Base-by-base conservation (phyloP, 1,284 basidiomycete genomes). In the Phylloboletellus chloephorus region DNA sequence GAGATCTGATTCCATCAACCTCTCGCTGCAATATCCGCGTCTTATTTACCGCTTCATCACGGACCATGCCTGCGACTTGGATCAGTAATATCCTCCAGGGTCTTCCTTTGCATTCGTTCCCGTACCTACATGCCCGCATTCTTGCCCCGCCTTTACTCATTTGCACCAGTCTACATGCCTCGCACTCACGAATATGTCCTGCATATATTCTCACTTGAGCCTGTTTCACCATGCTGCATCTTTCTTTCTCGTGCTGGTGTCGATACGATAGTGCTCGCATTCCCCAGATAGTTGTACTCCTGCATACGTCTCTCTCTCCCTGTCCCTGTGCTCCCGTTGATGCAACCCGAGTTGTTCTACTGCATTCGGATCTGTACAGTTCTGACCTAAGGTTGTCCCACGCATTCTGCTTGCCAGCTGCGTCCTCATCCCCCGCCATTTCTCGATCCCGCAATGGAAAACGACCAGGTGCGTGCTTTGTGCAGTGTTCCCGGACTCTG, bases 401-500 rank as follows among this genome's bases (percentile, higher is more conserved):
- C 58, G 24, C 51, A 50, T 58, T 37, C n/a, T 7, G 15, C 7
- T 19, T 25, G 10, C 41, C 23, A 41, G 12, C 15, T 15, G 4
- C 17, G 25, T 17, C 10, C 23, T 38, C 39, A 12, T 42, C 31
- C 39, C 34, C 29, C 19, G 3, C 17, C 16, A 31, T 37, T 39
- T 41, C 25, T 41, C 44, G 21, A 50, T 48, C 48, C 60, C 61
- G 67, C 66, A 61, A 86, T 86, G 82, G 80, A 86, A 78, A 86
- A 86, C 82, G 82, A 86, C 62, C 75, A 80, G 69, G 82, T 82
- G 53, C 41, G 71, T 60, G 49, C 20, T 21, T 17, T 9, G n/a
- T 13, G 41, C n/a, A 13, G 23, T 42, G 11, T 11, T 21, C n/a
- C 16, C 5, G 6, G 5, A 12, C 34, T 13, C 17, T 17, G 34